Base-by-base conservation (phyloP, 352 stramenopile genomes). In the Phytophthora tentaculata region DNA sequence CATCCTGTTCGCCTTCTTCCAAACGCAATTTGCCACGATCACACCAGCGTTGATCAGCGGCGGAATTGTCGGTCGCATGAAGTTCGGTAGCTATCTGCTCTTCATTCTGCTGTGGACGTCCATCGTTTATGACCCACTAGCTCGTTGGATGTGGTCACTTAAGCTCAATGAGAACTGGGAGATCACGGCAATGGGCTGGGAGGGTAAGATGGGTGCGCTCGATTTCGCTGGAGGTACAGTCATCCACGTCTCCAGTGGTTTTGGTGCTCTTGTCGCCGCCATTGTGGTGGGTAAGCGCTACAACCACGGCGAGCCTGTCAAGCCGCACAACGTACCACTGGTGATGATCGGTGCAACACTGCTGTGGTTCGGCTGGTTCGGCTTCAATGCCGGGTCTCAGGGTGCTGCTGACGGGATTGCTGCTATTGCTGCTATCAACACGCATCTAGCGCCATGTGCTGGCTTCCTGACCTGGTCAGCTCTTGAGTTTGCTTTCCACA, bases 341-440 rank as follows among this genome's bases (percentile, higher is more conserved):
- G 84, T 94, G 22, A 93, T 95, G 79, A 88, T 93, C 35, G 87
- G 87, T 43, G 71, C 67, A 7, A 89, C 77, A n/a, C 55, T 94
- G 47, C 80, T 95, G 35, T 95, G 87, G 87, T 91, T 91, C 54
- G 87, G 87, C 20, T 95, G 87, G 87, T 94, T 91, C 61, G 86
- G 87, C 52, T 95, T 95, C 68, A 93, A 95, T 61, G 86, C 74
- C 35, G 86, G 86, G 32, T 92, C 83, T 17, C 71, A 79, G 0
- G 76, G 69, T 32, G 79, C 77, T 1, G 84, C 84, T 2, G 81
- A 92, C 39, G 73, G 75, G 13, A 80, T 92, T 51, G 87, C 86
- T 6, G 83, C 79, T 2, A 74, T 83, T 13, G 86, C 84, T 28
- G 83, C 73, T 10, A 81, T 95, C 65, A 94, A 91, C 74, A 93